Conservation (phyloP, 2,329 filamentous ascomycete species). For the Epichloe bromicola region DNA sequence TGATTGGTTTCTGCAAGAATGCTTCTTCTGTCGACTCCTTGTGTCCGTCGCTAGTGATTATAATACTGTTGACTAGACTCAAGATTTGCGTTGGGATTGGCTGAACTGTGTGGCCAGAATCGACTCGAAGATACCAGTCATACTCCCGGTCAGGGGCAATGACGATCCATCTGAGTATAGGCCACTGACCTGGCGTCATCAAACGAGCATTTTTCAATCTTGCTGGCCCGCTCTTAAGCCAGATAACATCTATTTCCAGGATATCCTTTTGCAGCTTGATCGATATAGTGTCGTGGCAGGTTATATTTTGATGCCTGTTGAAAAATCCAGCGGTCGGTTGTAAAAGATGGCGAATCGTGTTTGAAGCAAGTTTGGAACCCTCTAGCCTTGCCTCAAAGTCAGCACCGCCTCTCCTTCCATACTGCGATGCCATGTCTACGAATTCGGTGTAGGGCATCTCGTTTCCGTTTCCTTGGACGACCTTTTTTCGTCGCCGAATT, state of each 20-base stretch:
- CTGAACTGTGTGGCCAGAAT: conserved; percentile 11
- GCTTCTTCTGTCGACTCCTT: background rate
- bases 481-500: conserved; percentile 15
- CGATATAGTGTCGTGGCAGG: conserved; percentile 10
- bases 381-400: conserved; percentile 11
- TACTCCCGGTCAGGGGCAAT: conserved; percentile 22
- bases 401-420: conserved; percentile 18
- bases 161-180: conserved; percentile 19
- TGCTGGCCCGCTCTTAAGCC: conserved; percentile 1
- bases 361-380: conserved; percentile 1
- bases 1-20: background rate
- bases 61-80: conserved; percentile 11
- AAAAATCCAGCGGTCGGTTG: conserved; percentile 7
- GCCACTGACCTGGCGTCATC: conserved; percentile 10
- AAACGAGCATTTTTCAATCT: conserved; percentile 14
- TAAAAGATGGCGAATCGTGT: conserved; percentile 5
- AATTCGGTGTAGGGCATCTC: conserved; percentile 15
- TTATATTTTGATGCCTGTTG: conserved; percentile 5
- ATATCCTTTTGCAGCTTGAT: conserved; percentile 7
- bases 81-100: conserved; percentile 10
- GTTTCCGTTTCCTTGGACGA: conserved; percentile 5
- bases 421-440: conserved; percentile 13
- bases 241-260: conserved; percentile 12
- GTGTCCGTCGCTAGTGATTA: conserved; percentile 4
- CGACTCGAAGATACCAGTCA: conserved; percentile 23